Base-by-base conservation (phyloP, 2,329 filamentous ascomycete species). In the Cladosporium sp. region DNA sequence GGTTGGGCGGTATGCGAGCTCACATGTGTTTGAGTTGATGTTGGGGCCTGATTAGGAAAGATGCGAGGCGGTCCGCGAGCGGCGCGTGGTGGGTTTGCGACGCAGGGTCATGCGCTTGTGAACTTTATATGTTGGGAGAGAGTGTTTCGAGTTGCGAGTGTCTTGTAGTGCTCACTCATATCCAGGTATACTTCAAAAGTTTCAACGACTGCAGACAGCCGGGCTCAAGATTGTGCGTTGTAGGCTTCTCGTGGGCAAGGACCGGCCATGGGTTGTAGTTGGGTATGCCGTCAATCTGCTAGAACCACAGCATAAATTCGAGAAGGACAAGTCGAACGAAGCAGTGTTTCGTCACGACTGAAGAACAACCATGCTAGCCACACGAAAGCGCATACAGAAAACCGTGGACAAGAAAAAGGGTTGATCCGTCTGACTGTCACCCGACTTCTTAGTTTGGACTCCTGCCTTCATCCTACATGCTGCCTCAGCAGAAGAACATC, bases 11-110 rank as follows among this genome's bases (percentile, higher is more conserved):
- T 59, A 59, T 29, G 37, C 37, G 35, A 37, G 56, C 56, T 59
- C 56, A 59, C 56, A 59, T 59, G 56, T 59, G 35, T 59, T 59
- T 44, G 35, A 57, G 31, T 57, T 57, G 55, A 40, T 33, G 55
- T 35, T 57, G 33, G 33, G 3, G 33, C 37, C 37, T 26, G 37
- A 59, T 44, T 29, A 46, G 56, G 56, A 40, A 40, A 44, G 37
- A 46, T 44, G 56, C 56, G 56, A 12, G 29, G 31, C 52, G 52
- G 52, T 55, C 52, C 55, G 55, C 10, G 0, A 21, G 55, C 31
- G 55, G 55, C 29, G 10, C 55, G 53, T 37, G 49, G 55, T 57
- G 55, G 55, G 21, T 16, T 40, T 57, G 21, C 33, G 28, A 57
- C 31, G 55, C 55, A 57, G 55, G 55, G 55, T 57, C 55, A 55